Conservation (phyloP, 2,329 filamentous ascomycete genomes). For the Talaromyces islandicus region DNA sequence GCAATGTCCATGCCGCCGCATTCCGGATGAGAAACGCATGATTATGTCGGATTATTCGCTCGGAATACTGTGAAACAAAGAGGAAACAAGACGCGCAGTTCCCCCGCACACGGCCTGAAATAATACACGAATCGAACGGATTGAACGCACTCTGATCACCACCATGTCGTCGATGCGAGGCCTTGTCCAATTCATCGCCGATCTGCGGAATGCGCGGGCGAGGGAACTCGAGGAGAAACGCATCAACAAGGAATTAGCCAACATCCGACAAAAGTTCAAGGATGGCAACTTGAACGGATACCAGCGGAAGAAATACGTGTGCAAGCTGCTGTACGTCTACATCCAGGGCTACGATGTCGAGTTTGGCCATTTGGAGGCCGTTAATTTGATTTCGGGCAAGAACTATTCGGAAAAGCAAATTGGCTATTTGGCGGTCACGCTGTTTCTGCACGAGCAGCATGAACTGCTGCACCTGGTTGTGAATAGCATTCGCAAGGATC, state of each 20-base stretch:
- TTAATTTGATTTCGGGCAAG: conserved; percentile 91
- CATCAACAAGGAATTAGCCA: conserved; percentile 98
- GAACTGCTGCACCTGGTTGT: conserved; percentile 93
- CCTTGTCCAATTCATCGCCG: conserved; percentile 96
- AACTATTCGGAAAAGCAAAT: conserved; percentile 99
- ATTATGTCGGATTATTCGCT: conserved; percentile 7
- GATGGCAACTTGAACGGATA: conserved; percentile 90
- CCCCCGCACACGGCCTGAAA: background rate
- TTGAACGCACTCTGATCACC: conserved; percentile 4
- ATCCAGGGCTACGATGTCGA: conserved; percentile 99
- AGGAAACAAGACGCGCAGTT: background rate
- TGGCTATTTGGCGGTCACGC: conserved; percentile 91
- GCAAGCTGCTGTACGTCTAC: conserved; percentile 99
- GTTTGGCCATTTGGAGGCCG: conserved; percentile 95
- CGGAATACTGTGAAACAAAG: background rate
- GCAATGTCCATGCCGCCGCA: background rate
- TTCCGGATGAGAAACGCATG: background rate
- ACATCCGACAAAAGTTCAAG: conserved; percentile 98
- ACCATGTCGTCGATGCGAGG: conserved; percentile 54
- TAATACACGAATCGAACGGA: background rate
- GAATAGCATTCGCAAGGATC: conserved; percentile 95
- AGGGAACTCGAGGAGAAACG: conserved; percentile 96
- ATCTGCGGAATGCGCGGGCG: conserved; percentile 88
- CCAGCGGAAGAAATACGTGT: conserved; percentile 99
- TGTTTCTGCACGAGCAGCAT: conserved; percentile 96